These are phyloP conservation scores for Nitzschia inconspicua DNA, from an alignment of 108 stramenopile genomes.

Conservation along the genomic window DNA sequence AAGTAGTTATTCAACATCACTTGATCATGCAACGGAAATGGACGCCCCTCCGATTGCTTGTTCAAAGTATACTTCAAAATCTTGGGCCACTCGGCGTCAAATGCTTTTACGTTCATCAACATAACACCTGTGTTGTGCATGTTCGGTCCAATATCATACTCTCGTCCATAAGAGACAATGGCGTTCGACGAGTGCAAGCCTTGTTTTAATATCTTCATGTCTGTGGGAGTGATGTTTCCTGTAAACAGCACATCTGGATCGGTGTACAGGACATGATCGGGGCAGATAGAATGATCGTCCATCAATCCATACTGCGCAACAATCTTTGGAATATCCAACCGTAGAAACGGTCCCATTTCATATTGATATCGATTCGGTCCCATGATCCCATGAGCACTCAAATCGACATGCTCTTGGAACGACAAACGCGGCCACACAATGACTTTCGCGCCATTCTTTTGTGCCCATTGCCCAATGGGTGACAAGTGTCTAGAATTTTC, in stretches of 20 bases:
- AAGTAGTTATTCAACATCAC: background rate
- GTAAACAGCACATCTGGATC: background rate
- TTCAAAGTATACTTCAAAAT: background rate
- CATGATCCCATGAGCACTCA: too few relatives aligned
- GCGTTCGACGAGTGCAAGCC: background rate
- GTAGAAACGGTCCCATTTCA: background rate
- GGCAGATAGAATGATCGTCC: background rate
- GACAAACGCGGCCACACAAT: background rate
- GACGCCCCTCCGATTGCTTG: background rate
- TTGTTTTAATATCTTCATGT: background rate
- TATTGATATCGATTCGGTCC: background rate
- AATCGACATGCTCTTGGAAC: background rate
- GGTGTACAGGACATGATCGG: background rate
- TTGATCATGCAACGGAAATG: background rate
- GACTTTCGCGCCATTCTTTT: background rate
- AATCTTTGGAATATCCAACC: slow-evolving; percentile 1
- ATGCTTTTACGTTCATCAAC: background rate
- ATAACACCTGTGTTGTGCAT: slow-evolving; percentile 1
- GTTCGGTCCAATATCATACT: background rate
- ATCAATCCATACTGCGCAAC: background rate
- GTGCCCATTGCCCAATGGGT: background rate
- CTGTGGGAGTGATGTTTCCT: background rate
- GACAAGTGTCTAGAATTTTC: background rate
- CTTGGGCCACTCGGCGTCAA: background rate
- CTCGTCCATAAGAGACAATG: background rate